Evolutionary conservation across 2,329 filamentous ascomycete genomes (phyloP).

Genomic region (Diaporthe citriasiana): DNA sequence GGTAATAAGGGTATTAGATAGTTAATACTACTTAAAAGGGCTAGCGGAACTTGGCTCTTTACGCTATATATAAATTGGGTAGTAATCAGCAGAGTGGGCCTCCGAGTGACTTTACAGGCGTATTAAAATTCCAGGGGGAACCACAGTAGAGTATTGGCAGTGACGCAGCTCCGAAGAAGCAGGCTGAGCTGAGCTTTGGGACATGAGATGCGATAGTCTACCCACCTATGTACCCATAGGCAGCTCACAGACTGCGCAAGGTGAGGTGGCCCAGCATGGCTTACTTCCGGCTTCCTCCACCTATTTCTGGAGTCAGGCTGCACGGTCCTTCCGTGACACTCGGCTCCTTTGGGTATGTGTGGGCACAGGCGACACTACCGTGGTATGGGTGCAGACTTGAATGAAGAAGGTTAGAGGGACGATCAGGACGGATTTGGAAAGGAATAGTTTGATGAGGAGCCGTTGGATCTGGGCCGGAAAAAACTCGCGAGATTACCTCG

Average conservation of each 20-base stretch:
- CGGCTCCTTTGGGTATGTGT: conserved; percentile 15
- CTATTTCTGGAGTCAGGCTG: conserved; percentile 25
- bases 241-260: background rate
- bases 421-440: conserved; percentile 26
- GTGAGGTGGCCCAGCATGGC: background rate
- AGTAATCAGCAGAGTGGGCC: too few species aligned
- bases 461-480: conserved; percentile 24
- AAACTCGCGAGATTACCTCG: conserved; percentile 30
- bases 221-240: background rate
- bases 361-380: conserved; percentile 8
- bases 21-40: too few species aligned
- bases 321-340: background rate
- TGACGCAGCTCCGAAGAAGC: background rate
- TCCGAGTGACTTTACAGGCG: too few species aligned
- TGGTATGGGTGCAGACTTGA: background rate
- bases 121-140: too few species aligned
- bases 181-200: background rate
- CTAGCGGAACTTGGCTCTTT: too few species aligned
- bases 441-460: conserved; percentile 22
- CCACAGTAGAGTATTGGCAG: background rate
- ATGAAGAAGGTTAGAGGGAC: conserved; percentile 27
- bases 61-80: too few species aligned
- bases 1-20: too few species aligned
- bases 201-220: background rate
- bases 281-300: conserved; percentile 10